Conservation (phyloP, 257 asterid species). For the Salvia hispanica region DNA sequence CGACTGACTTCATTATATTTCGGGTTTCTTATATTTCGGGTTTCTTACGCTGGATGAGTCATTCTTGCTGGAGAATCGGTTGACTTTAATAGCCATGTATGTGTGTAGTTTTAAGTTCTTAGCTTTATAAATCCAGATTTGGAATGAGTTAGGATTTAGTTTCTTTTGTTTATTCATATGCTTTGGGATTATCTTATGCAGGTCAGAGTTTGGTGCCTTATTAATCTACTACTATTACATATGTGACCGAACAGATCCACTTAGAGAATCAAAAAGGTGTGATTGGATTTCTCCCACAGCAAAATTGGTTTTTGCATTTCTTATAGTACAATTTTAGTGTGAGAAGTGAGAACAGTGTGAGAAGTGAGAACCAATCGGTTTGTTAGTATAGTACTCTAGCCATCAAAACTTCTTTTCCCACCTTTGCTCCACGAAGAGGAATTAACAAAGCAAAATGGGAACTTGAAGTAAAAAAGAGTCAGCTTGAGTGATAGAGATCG, state of each 20-base stretch:
- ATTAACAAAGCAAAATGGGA: background rate
- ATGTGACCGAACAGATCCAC: constrained; percentile 81
- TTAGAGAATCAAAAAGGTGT: constrained; percentile 91
- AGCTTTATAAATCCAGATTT: constrained; percentile 22
- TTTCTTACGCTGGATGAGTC: constrained; percentile 51
- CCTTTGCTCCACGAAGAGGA: background rate
- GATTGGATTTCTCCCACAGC: constrained; percentile 15
- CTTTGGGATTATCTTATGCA: constrained; percentile 40
- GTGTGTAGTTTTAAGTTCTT: constrained; percentile 29
- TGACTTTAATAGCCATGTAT: constrained; percentile 54
- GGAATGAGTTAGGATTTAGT: constrained; percentile 8
- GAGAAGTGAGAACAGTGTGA: too few relatives aligned
- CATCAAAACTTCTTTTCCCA: constrained; percentile 13
- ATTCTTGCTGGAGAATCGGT: constrained; percentile 57
- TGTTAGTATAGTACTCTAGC: constrained; percentile 13
- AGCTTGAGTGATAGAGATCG: too few relatives aligned
- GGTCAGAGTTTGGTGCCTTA: constrained; percentile 93
- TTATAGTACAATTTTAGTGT: constrained; percentile 3
- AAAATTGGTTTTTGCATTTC: background rate
- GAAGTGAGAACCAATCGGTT: constrained; percentile 18
- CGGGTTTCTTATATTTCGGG: constrained; percentile 50
- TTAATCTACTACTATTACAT: constrained; percentile 77
- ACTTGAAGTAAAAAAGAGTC: background rate
- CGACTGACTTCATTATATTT: constrained; percentile 18
- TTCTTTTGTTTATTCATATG: constrained; percentile 16